Evolutionary conservation across 129 eudicot genomes (phyloP), one percentile per base, ranked within the genome.

Genomic region (Chrysanthemum makinoi): DNA sequence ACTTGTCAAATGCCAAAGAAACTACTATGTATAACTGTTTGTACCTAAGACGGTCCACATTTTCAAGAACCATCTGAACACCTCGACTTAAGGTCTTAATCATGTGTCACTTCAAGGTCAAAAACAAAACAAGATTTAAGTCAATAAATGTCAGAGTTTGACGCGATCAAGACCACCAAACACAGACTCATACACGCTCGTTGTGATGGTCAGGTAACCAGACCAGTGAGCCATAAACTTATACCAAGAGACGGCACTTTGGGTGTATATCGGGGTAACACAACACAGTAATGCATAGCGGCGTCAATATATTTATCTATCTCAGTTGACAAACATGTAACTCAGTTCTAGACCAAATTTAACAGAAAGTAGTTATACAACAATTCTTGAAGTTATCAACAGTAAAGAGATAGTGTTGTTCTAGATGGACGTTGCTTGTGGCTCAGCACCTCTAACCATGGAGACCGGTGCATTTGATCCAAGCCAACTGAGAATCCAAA

Each of bases 381-480:
- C 12, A 16, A 55, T 33, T 54, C 39, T 88, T 65, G 83, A 80
- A 88, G 88, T 70, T 88, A 88, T 58, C 95, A 88, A 17, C 90
- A 90, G 33, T 89, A 87, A 0, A 85, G 75, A 3, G 96, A 87
- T 77, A 3, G 96, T 90, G 75, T 87, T 85, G 91, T 90, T 80
- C 90, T 83, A 26, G 94, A 84, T 0, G 89, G 96, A 9, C 96
- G 77, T 55, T 86, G 87, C 75, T 89, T 86, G 75, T 86, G 93
- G 76, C 85, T 79, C 69, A 81, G 79, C 84, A 90, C 15, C 96
- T 90, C 81, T 71, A 84, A 47, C 96, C 96, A 30, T 88, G 87
- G 9, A 86, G 85, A 75, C 93, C 96, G 57, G 90, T 89, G 93
- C 84, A 86, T 75, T 86, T 86, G 86, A 84, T 86, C 0, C 96